These are phyloP conservation scores for Laetiporus sulphureus DNA, from an alignment of 1,284 basidiomycete genomes.

Conservation along the genomic window DNA sequence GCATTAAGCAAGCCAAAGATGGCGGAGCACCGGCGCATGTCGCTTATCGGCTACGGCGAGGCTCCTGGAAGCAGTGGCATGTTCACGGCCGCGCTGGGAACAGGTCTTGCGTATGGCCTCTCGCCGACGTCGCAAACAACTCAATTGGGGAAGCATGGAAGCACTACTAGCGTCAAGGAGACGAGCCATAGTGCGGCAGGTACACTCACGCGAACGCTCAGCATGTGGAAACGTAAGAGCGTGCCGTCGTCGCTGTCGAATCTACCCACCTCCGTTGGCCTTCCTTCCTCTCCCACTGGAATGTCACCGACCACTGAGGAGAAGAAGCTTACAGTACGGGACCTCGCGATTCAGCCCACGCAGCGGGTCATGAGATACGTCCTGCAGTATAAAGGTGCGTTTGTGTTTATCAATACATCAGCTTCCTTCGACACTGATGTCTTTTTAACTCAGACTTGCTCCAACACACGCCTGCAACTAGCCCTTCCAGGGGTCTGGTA, in stretches of 20 bases:
- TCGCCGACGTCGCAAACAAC: slow-evolving; percentile 11
- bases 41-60: slow-evolving; percentile 13
- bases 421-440: too few species aligned
- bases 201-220: slow-evolving; percentile 17
- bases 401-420: too few species aligned
- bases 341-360: slow-evolving; percentile 63
- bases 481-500: slow-evolving; percentile 41
- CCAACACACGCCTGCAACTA: slow-evolving; percentile 34
- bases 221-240: slow-evolving; percentile 21
- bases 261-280: slow-evolving; percentile 11
- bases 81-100: slow-evolving; percentile 27
- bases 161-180: slow-evolving; percentile 5
- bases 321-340: slow-evolving; percentile 37
- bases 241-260: slow-evolving; percentile 18
- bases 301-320: slow-evolving; percentile 13
- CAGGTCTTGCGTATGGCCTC: slow-evolving; percentile 24
- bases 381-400: slow-evolving; percentile 55
- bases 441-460: slow-evolving; percentile 31
- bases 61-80: slow-evolving; percentile 13
- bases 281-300: slow-evolving; percentile 6
- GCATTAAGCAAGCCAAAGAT: slow-evolving; percentile 10
- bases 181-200: slow-evolving; percentile 7
- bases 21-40: slow-evolving; percentile 10
- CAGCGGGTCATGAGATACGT: slow-evolving; percentile 68
- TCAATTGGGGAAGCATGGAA: slow-evolving; percentile 1